phyloP scores from a whole-genome alignment of 2,329 filamentous ascomycete genomes.

The Verticillium albo-atrum region DNA sequence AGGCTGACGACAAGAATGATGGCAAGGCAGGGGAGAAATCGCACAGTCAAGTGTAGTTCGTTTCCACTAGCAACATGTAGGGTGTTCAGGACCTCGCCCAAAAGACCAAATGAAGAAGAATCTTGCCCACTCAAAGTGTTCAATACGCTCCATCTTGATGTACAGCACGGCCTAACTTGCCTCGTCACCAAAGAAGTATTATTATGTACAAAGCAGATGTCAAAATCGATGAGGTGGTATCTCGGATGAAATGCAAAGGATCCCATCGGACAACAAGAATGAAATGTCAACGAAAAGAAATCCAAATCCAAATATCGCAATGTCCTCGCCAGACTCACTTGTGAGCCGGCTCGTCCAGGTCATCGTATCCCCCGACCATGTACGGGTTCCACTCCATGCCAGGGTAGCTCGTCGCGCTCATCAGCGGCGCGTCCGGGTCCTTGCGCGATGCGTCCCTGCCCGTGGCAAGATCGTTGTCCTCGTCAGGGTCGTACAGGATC shows the following conservation, averaged over 20 bases:
- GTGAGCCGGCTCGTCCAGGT: slow-evolving; percentile 3
- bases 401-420: slow-evolving; percentile 65
- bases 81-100: neutral
- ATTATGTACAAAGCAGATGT: neutral
- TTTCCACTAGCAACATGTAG: neutral
- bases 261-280: neutral
- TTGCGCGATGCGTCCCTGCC: slow-evolving; percentile 30
- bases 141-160: neutral
- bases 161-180: neutral
- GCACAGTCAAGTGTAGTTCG: too few species aligned
- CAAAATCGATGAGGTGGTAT: neutral
- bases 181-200: neutral
- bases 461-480: slow-evolving; percentile 16
- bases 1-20: too few species aligned
- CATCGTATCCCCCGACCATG: slow-evolving; percentile 14
- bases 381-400: slow-evolving; percentile 68
- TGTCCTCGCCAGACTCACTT: neutral
- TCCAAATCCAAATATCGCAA: neutral
- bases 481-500: slow-evolving; percentile 35
- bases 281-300: neutral
- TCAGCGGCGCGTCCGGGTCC: slow-evolving; percentile 46
- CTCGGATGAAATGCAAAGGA: neutral
- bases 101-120: too few species aligned
- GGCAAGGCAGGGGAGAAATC: too few species aligned
- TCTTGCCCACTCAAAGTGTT: neutral